phyloP scores from a whole-genome alignment of 352 stramenopile species.

The Pythium dissotocum region DNA sequence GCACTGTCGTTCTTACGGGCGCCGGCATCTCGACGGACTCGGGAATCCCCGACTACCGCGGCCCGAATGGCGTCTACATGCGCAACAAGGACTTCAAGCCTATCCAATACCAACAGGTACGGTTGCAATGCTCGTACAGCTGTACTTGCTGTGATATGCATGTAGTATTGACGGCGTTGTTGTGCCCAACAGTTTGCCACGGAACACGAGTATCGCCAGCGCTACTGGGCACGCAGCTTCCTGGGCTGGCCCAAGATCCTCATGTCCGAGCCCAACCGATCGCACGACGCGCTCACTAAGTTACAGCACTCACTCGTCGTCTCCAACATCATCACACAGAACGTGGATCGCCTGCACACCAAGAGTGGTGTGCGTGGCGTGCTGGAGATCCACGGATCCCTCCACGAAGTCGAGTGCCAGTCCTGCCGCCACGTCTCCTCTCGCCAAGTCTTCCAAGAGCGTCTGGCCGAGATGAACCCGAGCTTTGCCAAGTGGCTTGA shows the following conservation, averaged over 20 bases:
- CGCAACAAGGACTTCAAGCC: conserved; percentile 92
- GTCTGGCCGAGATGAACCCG: conserved; percentile 83
- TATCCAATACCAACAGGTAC: conserved; percentile 96
- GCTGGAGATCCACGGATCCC: conserved; percentile 94
- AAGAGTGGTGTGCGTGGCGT: conserved; percentile 89
- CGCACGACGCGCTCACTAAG: conserved; percentile 86
- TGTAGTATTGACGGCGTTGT: background rate
- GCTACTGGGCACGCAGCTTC: conserved; percentile 94
- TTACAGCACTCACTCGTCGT: conserved; percentile 60
- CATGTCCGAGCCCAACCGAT: conserved; percentile 78
- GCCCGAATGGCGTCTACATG: conserved; percentile 94
- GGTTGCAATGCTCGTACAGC: conserved; percentile 22
- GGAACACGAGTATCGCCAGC: conserved; percentile 76
- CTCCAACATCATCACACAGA: conserved; percentile 93
- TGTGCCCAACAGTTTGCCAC: conserved; percentile 46
- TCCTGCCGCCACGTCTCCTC: conserved; percentile 64
- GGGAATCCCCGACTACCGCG: conserved; percentile 97
- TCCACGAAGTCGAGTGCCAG: conserved; percentile 87
- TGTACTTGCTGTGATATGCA: background rate
- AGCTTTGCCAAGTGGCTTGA: conserved; percentile 45
- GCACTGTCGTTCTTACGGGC: conserved; percentile 88
- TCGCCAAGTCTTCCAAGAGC: conserved; percentile 87
- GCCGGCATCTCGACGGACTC: conserved; percentile 96
- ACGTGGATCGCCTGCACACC: conserved; percentile 96
- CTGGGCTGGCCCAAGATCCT: conserved; percentile 88